These are phyloP conservation scores for Aspergillus quadrilineatus DNA, from an alignment of 2,329 filamentous ascomycete genomes.

Conservation along the genomic window DNA sequence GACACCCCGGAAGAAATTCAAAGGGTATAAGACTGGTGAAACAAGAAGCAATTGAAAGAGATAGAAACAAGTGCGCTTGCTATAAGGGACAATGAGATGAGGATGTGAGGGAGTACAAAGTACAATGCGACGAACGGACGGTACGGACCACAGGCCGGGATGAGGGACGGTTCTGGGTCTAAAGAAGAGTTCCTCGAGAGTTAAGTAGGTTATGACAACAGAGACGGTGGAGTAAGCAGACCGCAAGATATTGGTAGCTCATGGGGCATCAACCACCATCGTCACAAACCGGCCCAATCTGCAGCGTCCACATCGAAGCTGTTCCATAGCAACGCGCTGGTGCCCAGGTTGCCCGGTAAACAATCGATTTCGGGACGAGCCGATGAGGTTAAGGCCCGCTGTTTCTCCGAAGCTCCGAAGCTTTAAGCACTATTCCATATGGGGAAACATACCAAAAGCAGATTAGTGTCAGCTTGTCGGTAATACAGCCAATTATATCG, in stretches of 20 bases:
- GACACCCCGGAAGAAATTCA: conserved; percentile 20
- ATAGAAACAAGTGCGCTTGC: conserved; percentile 22
- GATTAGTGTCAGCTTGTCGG: conserved; percentile 32
- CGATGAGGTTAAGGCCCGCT: background rate
- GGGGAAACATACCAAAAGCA: conserved; percentile 29
- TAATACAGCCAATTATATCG: conserved; percentile 42
- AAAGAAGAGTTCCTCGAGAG: conserved; percentile 12
- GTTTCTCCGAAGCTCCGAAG: conserved; percentile 18
- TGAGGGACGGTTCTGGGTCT: conserved; percentile 12
- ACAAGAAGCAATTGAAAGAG: conserved; percentile 15
- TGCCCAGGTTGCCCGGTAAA: conserved; percentile 36
- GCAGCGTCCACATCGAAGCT: conserved; percentile 32
- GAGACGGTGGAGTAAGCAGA: conserved; percentile 26
- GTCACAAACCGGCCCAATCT: conserved; percentile 27
- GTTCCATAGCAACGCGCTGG: conserved; percentile 34
- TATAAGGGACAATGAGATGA: conserved; percentile 14
- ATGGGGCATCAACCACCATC: conserved; percentile 24
- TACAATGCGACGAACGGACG: conserved; percentile 18
- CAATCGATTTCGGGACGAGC: conserved; percentile 18
- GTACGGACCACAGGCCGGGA: conserved; percentile 12
- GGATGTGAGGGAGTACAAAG: conserved; percentile 14
- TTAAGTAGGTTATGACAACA: conserved; percentile 24
- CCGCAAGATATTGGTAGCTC: conserved; percentile 25
- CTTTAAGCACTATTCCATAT: conserved; percentile 19
- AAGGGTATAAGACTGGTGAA: conserved; percentile 20